Evolutionary conservation across 208 protist species (phyloP).

Genomic region (Kentomonas sorsogonicus): DNA sequence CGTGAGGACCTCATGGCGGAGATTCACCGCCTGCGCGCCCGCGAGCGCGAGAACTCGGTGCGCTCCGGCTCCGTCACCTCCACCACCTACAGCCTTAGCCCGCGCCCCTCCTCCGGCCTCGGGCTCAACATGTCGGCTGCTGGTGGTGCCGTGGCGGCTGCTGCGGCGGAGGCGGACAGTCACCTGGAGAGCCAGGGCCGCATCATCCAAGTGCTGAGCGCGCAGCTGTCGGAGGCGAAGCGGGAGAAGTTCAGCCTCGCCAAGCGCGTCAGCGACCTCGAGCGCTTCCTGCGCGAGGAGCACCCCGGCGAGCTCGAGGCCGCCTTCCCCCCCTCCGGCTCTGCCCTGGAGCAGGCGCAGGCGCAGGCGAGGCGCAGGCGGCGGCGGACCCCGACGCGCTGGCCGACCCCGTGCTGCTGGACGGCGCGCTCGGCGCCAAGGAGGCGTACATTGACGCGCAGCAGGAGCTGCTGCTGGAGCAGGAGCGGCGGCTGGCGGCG

Average conservation of each 20-base stretch:
- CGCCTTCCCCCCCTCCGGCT: not conserved
- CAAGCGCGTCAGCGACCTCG: constrained; percentile 31
- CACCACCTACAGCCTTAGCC: not conserved
- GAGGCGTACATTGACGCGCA: constrained; percentile 61
- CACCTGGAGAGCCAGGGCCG: constrained; percentile 8
- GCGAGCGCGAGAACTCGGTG: constrained; percentile 14
- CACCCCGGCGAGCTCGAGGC: not conserved
- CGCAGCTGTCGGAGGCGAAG: constrained; percentile 50
- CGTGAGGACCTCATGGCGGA: constrained; percentile 42
- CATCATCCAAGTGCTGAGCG: constrained; percentile 52
- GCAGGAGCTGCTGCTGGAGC: constrained; percentile 47
- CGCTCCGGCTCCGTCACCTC: no score
- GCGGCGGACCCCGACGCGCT: not conserved
- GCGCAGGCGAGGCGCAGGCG: constrained; percentile 15
- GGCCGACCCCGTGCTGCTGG: constrained; percentile 18
- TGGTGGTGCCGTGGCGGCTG: not conserved
- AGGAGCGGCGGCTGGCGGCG: constrained; percentile 45
- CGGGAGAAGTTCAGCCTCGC: constrained; percentile 26
- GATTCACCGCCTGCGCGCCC: constrained; percentile 31
- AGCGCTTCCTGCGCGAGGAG: constrained; percentile 16
- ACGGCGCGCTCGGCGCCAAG: constrained; percentile 43
- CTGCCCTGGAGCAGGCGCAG: constrained; percentile 11
- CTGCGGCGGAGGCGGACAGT: constrained; percentile 1
- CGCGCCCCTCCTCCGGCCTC: not conserved
- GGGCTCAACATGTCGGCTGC: constrained; percentile 1